Conservation (phyloP, 1,139 yeast genomes). For the Lodderomyces jiufengensis region DNA sequence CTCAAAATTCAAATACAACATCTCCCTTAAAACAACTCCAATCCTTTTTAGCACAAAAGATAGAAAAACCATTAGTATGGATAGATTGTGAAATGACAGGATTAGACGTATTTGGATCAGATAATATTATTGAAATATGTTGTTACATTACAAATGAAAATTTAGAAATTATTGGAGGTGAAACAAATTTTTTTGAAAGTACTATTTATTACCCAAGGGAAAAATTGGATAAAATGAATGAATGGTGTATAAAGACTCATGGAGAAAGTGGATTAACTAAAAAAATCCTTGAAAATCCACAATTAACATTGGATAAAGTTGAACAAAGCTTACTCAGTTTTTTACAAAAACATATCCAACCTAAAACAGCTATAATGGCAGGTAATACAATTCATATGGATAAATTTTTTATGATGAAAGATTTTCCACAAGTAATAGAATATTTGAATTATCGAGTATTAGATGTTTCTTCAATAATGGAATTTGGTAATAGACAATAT, state of each 20-base stretch:
- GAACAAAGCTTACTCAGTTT: conserved; percentile 59
- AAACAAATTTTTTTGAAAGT: conserved; percentile 59
- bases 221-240: conserved; percentile 70
- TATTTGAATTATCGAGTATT: conserved; percentile 79
- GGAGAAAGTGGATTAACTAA: conserved; percentile 73
- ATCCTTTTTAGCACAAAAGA: conserved; percentile 2
- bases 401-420: conserved; percentile 75
- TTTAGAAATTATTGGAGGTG: conserved; percentile 58
- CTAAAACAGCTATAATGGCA: conserved; percentile 64
- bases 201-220: conserved; percentile 68
- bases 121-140: conserved; percentile 83
- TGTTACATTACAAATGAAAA: conserved; percentile 85
- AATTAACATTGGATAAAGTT: conserved; percentile 55
- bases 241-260: conserved; percentile 84
- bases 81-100: conserved; percentile 92
- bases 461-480: conserved; percentile 84
- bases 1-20: neutral
- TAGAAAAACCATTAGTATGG: conserved; percentile 63
- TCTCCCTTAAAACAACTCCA: neutral
- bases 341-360: conserved; percentile 53
- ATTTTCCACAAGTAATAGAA: conserved; percentile 72
- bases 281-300: conserved; percentile 56
- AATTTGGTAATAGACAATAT: conserved; percentile 75
- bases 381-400: conserved; percentile 96
- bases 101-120: conserved; percentile 63